Percentiles rank a stretch among this genome's conserved stretches.
phyloP scores from a whole-genome alignment of 169 alveolate species.

The Eimeria necatrix region DNA sequence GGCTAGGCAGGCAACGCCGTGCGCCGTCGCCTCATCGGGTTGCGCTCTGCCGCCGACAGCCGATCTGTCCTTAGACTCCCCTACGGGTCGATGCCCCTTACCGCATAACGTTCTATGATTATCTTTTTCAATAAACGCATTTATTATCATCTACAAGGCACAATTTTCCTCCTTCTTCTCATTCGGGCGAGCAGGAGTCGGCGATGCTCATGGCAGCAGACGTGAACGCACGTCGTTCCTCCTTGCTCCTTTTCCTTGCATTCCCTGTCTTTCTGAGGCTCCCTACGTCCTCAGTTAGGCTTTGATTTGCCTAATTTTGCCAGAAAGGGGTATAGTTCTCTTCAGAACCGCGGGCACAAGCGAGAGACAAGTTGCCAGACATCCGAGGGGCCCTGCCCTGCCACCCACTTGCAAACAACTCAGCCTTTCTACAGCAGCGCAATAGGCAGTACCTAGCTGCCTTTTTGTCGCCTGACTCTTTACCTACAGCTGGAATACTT shows the following conservation, averaged over 20 bases:
- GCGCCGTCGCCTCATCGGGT: constrained; percentile 56
- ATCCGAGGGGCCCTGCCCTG: constrained; percentile 23
- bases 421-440: not conserved
- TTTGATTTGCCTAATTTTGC: not conserved
- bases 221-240: constrained; percentile 1
- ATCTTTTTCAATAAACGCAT: not conserved
- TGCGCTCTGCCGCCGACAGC: constrained; percentile 39
- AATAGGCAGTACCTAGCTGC: not conserved
- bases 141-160: not conserved
- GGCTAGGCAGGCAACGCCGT: not conserved
- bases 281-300: not conserved
- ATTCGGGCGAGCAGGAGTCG: not conserved
- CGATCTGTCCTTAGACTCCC: constrained; percentile 9
- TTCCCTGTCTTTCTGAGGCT: not conserved
- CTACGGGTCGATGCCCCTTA: not conserved
- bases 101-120: not conserved
- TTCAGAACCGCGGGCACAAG: not conserved
- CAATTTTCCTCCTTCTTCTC: not conserved
- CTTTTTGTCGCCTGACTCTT: not conserved
- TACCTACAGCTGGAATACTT: not conserved
- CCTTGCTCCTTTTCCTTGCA: constrained; percentile 2
- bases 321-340: not conserved
- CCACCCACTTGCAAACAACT: constrained; percentile 45
- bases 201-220: constrained; percentile 32
- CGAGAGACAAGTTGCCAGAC: constrained; percentile 31